Conservation (phyloP, 2,329 filamentous ascomycete genomes). For the Tolypocladium paradoxum region DNA sequence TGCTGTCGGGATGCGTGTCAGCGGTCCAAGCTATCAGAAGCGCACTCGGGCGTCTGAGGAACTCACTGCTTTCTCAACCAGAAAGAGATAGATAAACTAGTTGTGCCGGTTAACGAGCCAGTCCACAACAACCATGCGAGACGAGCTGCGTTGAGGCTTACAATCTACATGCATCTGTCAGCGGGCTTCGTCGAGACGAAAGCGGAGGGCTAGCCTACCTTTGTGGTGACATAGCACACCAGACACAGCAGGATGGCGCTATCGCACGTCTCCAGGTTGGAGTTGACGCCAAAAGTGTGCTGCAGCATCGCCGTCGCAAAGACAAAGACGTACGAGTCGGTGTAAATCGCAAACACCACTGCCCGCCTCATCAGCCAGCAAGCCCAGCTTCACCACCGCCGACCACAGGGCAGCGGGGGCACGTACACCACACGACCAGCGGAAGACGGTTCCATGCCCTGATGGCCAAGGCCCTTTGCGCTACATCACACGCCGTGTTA, state of each 20-base stretch:
- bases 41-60: no score
- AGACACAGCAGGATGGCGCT: constrained; percentile 50
- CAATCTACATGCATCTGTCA: constrained; percentile 15
- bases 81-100: constrained; percentile 51
- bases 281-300: constrained; percentile 45
- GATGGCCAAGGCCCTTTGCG: constrained; percentile 24
- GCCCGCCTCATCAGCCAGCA: not conserved
- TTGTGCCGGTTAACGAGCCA: not conserved
- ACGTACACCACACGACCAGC: constrained; percentile 32
- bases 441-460: constrained; percentile 30
- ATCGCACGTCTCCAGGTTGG: constrained; percentile 38
- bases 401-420: not conserved
- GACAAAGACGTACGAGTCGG: constrained; percentile 50
- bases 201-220: no score
- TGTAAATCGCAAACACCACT: constrained; percentile 51
- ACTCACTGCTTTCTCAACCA: constrained; percentile 53
- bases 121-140: not conserved
- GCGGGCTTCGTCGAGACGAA: no score
- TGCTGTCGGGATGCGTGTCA: constrained; percentile 25
- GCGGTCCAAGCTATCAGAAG: no score
- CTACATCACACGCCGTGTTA: constrained; percentile 10
- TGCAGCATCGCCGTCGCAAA: constrained; percentile 45
- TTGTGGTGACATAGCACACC: constrained; percentile 51
- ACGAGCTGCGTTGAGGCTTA: constrained; percentile 7
- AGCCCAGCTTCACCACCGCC: not conserved